Base-by-base conservation (phyloP, 768 basidiomycete genomes). In the Dioszegia aurantiaca region DNA sequence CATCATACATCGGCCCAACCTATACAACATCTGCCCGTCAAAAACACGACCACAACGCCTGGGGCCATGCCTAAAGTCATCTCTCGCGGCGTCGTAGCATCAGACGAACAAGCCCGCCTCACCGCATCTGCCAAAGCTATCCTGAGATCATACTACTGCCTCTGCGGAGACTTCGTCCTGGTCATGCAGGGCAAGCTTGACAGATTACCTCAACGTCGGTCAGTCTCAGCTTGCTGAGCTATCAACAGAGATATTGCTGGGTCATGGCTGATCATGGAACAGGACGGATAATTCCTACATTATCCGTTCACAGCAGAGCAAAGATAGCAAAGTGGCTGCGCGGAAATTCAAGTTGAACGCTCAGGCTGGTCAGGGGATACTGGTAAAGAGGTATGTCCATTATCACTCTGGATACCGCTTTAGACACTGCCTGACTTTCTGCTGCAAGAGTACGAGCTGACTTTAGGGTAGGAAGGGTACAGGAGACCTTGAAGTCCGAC, bases 281-380 rank as follows among this genome's bases (percentile, higher is more conserved):
- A 84, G 83, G 69, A 86, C 87, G 49, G 91, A 94, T 77, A 85
- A 83, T 49, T 83, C 91, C 16, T 85, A 84, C 49, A 86, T 93
- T 59, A 81, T 94, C 61, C 85, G 88, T 49, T 84, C 85, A 28
- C 85, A 87, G 73, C 86, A 87, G 63, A 82, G 77, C 41, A 80
- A 80, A 27, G 72, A 75, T 45, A 77, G 41, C 83, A 84, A 62
- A 83, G 87, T 26, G 79, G 84, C 70, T 3, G 73, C 77, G 80
- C 56, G 77, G 24, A 76, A 90, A 10, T 93, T 92, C 83, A 95
- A 94, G 76, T 74, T 94, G 69, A 94, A 93, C 68, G 89, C 88
- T 2, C 80, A 80, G 17, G 67, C 83, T 30, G 81, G 81, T 28
- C 85, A 88, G 11, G 84, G 88, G 31, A 81, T 90, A 60, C 80